phyloP scores from a whole-genome alignment of 2,329 filamentous ascomycete species.

The Aspergillus sp. region DNA sequence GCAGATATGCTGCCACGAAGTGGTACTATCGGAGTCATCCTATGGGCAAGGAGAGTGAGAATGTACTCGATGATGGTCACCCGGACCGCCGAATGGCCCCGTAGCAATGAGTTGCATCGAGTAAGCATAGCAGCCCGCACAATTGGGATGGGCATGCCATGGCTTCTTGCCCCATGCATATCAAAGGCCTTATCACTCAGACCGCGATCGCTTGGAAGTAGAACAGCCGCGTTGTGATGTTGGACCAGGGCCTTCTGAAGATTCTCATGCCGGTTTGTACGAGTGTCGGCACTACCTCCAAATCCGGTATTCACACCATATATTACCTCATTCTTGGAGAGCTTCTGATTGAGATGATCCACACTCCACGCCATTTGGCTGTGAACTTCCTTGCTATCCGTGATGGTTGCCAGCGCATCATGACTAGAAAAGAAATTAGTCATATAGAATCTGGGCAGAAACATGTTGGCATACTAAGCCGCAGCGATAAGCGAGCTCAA shows the following conservation, averaged over 20 bases:
- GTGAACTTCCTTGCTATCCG: too few species aligned
- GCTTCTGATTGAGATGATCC: too few species aligned
- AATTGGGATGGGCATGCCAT: neutral
- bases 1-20: slow-evolving; percentile 34
- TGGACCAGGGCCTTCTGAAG: slow-evolving; percentile 45
- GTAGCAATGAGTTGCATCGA: slow-evolving; percentile 1
- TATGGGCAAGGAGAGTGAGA: slow-evolving; percentile 6
- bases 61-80: neutral
- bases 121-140: neutral
- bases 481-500: too few species aligned
- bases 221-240: slow-evolving; percentile 48
- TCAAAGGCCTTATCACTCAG: neutral
- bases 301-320: slow-evolving; percentile 64
- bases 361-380: too few species aligned
- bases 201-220: slow-evolving; percentile 28
- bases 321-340: slow-evolving; percentile 10
- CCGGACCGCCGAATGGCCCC: slow-evolving; percentile 5
- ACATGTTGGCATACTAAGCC: too few species aligned
- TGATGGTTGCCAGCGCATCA: too few species aligned
- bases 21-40: slow-evolving; percentile 28
- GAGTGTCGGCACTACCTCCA: slow-evolving; percentile 61
- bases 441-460: too few species aligned
- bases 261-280: slow-evolving; percentile 47
- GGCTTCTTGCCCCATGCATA: neutral
- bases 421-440: too few species aligned